phyloP scores from a whole-genome alignment of 2,329 filamentous ascomycete genomes.

The Fusarium ambrosium region DNA sequence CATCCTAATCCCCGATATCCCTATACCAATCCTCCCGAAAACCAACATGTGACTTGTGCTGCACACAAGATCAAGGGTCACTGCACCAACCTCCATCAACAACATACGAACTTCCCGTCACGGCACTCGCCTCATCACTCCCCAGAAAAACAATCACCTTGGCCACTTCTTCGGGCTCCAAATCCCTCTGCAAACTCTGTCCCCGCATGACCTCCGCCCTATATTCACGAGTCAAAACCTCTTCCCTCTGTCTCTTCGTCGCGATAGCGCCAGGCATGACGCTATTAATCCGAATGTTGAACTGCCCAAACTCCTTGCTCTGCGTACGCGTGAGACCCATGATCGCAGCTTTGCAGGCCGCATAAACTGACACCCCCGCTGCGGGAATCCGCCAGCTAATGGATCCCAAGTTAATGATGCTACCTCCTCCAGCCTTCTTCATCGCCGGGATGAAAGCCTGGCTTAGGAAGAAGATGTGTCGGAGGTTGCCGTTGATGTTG shows the following conservation, averaged over 20 bases:
- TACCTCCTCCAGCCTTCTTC: slow-evolving; percentile 54
- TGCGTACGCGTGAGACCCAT: slow-evolving; percentile 69
- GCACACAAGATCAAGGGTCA: slow-evolving; percentile 21
- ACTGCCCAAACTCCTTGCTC: slow-evolving; percentile 65
- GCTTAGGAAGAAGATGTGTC: slow-evolving; percentile 73
- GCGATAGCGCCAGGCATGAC: slow-evolving; percentile 64
- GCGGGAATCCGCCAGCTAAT: slow-evolving; percentile 61
- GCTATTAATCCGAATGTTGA: slow-evolving; percentile 62
- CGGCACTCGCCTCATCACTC: slow-evolving; percentile 61
- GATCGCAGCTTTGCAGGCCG: slow-evolving; percentile 66
- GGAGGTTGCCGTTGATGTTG: slow-evolving; percentile 60
- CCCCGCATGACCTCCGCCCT: slow-evolving; percentile 54
- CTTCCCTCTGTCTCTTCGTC: slow-evolving; percentile 59
- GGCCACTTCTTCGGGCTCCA: slow-evolving; percentile 60
- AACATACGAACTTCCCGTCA: slow-evolving; percentile 58
- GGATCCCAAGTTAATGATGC: slow-evolving; percentile 68
- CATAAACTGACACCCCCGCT: slow-evolving; percentile 62
- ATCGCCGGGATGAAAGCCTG: slow-evolving; percentile 79
- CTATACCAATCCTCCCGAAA: no score
- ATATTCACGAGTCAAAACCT: slow-evolving; percentile 59
- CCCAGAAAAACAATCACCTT: slow-evolving; percentile 60
- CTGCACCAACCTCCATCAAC: slow-evolving; percentile 52
- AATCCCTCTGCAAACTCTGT: slow-evolving; percentile 59
- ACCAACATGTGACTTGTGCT: no score
- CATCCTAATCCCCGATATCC: background rate